phyloP scores from a whole-genome alignment of 2,329 filamentous ascomycete species.

The Malbranchea cinnamomea region DNA sequence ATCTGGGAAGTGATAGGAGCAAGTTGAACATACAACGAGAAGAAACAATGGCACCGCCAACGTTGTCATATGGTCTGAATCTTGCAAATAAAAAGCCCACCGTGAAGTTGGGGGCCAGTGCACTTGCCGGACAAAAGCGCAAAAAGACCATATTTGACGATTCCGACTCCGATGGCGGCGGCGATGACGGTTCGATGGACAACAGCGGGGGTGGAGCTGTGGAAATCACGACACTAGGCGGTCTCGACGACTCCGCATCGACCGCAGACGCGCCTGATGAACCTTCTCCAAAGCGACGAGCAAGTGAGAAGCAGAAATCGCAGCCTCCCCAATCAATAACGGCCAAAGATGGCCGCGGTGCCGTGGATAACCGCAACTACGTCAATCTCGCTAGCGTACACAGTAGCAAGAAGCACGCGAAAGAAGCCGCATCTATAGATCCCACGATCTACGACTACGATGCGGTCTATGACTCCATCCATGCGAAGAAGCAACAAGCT shows the following conservation, averaged over 20 bases:
- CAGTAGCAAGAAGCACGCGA: constrained; percentile 30
- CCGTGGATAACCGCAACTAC: constrained; percentile 13
- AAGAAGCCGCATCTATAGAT: constrained; percentile 30
- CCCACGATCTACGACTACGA: constrained; percentile 37
- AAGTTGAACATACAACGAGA: no score
- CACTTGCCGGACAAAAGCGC: constrained; percentile 27
- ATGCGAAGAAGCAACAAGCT: constrained; percentile 21
- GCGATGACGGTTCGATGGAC: constrained; percentile 8
- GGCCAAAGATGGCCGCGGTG: constrained; percentile 6
- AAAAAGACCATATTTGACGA: constrained; percentile 34
- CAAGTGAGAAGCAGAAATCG: background rate
- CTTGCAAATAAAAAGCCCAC: constrained; percentile 22
- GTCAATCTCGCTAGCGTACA: constrained; percentile 33
- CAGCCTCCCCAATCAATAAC: background rate
- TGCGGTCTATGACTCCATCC: constrained; percentile 34
- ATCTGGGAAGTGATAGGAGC: no score
- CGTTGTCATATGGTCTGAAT: constrained; percentile 29
- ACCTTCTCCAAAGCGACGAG: background rate
- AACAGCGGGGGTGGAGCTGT: constrained; percentile 12
- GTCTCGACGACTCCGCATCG: constrained; percentile 11
- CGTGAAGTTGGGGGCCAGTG: no score
- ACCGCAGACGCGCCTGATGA: constrained; percentile 3
- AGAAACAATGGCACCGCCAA: constrained; percentile 20
- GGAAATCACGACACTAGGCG: constrained; percentile 27
- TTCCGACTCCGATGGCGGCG: constrained; percentile 22